Conservation (phyloP, 805 yeast genomes). For the Starmera caribaea region DNA sequence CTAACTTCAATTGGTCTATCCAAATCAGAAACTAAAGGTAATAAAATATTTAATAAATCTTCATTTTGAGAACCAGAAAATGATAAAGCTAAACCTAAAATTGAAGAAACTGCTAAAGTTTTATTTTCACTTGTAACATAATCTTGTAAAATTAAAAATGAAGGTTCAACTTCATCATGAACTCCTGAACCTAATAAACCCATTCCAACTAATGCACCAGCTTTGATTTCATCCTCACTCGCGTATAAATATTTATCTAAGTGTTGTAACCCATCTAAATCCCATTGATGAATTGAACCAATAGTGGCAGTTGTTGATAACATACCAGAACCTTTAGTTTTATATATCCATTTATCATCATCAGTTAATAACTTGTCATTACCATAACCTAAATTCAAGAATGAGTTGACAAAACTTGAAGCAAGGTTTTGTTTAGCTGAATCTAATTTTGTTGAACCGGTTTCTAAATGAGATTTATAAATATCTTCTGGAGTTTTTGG, state of each 20-base stretch:
- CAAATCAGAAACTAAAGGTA: conserved; percentile 77
- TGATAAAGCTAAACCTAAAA: conserved; percentile 87
- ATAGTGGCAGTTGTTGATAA: conserved; percentile 83
- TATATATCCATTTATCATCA: conserved; percentile 83
- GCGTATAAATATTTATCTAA: conserved; percentile 85
- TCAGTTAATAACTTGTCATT: conserved; percentile 71
- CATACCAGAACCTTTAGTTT: conserved; percentile 89
- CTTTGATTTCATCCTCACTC: conserved; percentile 77
- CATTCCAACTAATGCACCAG: conserved; percentile 94
- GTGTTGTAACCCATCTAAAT: conserved; percentile 81
- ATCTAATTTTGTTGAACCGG: conserved; percentile 53
- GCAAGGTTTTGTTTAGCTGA: conserved; percentile 95
- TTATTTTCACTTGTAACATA: conserved; percentile 58
- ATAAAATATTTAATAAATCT: conserved; percentile 64
- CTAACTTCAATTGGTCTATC: conserved; percentile 69
- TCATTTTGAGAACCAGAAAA: conserved; percentile 91
- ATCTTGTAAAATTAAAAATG: conserved; percentile 77
- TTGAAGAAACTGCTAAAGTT: conserved; percentile 67
- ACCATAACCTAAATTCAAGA: conserved; percentile 86
- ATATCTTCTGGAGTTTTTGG: conserved; percentile 95
- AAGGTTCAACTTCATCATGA: conserved; percentile 93
- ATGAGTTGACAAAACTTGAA: conserved; percentile 86
- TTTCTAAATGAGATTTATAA: conserved; percentile 83
- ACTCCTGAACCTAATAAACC: conserved; percentile 90
- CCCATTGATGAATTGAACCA: conserved; percentile 90